Evolutionary conservation across 2,329 filamentous ascomycete species (phyloP).

Genomic region (Furcasterigmium furcatum): DNA sequence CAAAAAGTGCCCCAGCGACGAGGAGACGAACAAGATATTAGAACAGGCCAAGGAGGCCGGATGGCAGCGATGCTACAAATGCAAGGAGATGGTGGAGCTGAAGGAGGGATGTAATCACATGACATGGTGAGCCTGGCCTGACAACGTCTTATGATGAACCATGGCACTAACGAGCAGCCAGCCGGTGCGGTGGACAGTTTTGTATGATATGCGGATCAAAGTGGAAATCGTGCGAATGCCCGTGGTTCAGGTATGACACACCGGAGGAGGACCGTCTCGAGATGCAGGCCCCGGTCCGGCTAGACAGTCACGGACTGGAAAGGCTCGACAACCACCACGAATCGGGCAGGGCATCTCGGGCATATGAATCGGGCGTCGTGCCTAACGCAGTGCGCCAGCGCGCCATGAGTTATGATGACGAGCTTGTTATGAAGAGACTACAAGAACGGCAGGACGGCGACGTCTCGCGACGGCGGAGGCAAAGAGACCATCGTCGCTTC

Average conservation of each 20-base stretch:
- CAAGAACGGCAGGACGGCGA: constrained; percentile 45
- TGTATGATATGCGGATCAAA: constrained; percentile 81
- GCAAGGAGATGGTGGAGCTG: constrained; percentile 71
- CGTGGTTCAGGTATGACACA: constrained; percentile 68
- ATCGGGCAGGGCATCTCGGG: constrained; percentile 4
- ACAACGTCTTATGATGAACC: constrained; percentile 10
- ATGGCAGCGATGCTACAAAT: constrained; percentile 75
- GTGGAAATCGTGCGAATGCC: constrained; percentile 82
- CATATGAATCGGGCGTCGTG: constrained; percentile 1
- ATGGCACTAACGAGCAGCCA: constrained; percentile 21
- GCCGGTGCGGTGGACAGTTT: constrained; percentile 78
- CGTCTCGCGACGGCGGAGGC: constrained; percentile 26
- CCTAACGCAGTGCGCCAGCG: neutral
- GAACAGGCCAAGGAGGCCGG: constrained; percentile 63
- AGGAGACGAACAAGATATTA: constrained; percentile 61
- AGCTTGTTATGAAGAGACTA: constrained; percentile 37
- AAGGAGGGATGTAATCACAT: constrained; percentile 87
- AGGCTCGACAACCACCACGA: constrained; percentile 2
- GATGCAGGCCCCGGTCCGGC: constrained; percentile 43
- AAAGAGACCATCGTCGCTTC: constrained; percentile 20
- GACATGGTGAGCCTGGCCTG: constrained; percentile 63
- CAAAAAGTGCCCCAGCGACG: constrained; percentile 68
- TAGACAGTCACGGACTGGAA: constrained; percentile 11
- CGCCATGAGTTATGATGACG: constrained; percentile 37
- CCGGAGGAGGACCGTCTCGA: constrained; percentile 51